Evolutionary conservation across 1,139 yeast genomes (phyloP), one percentile per base, ranked within the genome.

Genomic region (Sugiyamaella japonica): DNA sequence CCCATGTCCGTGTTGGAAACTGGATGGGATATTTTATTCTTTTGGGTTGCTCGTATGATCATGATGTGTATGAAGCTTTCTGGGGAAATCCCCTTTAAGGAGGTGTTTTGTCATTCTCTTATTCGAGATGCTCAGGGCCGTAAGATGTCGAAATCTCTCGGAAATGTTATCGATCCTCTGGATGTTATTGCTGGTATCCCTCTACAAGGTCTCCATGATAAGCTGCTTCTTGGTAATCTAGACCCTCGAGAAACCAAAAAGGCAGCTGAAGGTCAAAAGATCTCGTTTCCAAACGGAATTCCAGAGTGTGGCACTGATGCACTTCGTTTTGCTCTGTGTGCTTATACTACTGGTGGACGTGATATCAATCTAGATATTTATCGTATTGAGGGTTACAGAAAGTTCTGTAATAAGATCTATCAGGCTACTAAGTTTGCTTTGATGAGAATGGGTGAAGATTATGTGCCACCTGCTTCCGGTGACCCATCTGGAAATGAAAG

Each of bases 251-350:
- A 93, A 74, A 78, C 93, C 67, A 86, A 81, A 70, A 89, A 82
- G 73, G 99, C 99, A 40, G 83, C 82, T 66, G 84, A 81, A 47
- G 98, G 98, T 59, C 99, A 93, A 76, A 84, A 81, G 68, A 78
- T 83, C 64, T 85, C 96, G 16, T 93, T 90, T 79, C 99, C 99
- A 61, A 85, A 85, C 65, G 99, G 99, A 77, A 91, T 93, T 65
- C 98, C 99, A 56, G 97, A 93, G 76, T 93, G 99, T 81, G 99
- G 99, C 78, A 91, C 98, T 53, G 99, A 93, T 74, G 99, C 99
- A 43, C 78, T 93, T 76, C 85, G 99, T 78, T 93, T 93, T 72
- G 98, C 99, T 25, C 82, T 93, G 63, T 93, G 99, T 82, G 97
- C 98, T 54, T 93, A 93, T 78, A 86, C 97, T 51, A 91, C 99